Percentiles rank a stretch among this genome's conserved stretches.
These are phyloP conservation scores for Coprinellus micaceus DNA, from an alignment of 768 basidiomycete species.

Conservation along the genomic window DNA sequence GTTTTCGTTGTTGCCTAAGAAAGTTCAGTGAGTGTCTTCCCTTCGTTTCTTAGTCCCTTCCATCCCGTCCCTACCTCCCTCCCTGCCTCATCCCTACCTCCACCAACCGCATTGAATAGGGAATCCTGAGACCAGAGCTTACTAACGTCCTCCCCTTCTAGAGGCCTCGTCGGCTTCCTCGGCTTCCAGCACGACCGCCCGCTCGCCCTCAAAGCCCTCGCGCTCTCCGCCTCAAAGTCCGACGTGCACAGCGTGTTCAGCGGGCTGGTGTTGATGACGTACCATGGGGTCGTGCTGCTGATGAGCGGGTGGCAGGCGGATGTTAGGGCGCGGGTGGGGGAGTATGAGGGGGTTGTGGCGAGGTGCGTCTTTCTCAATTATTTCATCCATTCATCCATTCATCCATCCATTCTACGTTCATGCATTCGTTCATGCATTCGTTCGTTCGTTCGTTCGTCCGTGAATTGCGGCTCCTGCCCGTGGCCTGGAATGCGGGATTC, in stretches of 20 bases:
- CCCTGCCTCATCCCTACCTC: no score
- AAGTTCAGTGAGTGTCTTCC: constrained; percentile 48
- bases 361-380: constrained; percentile 36
- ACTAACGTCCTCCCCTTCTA: constrained; percentile 19
- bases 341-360: constrained; percentile 64
- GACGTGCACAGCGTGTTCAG: constrained; percentile 79
- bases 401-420: no score
- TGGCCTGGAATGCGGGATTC: no score
- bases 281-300: constrained; percentile 67
- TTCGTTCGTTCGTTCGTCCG: no score
- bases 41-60: not conserved
- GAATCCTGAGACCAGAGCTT: not conserved
- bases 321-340: constrained; percentile 55
- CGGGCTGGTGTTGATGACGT: constrained; percentile 79
- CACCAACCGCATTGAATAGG: not conserved
- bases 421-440: no score
- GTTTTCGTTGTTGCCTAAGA: constrained; percentile 71
- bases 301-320: constrained; percentile 76
- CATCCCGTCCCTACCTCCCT: no score
- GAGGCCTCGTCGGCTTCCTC: constrained; percentile 69
- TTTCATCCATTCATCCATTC: not conserved
- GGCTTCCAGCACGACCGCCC: constrained; percentile 73
- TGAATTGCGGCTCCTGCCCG: no score
- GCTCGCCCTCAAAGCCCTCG: constrained; percentile 64
- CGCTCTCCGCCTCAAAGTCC: constrained; percentile 58